phyloP scores from a whole-genome alignment of 805 yeast genomes.

The Debaryomyces tyrocola region DNA sequence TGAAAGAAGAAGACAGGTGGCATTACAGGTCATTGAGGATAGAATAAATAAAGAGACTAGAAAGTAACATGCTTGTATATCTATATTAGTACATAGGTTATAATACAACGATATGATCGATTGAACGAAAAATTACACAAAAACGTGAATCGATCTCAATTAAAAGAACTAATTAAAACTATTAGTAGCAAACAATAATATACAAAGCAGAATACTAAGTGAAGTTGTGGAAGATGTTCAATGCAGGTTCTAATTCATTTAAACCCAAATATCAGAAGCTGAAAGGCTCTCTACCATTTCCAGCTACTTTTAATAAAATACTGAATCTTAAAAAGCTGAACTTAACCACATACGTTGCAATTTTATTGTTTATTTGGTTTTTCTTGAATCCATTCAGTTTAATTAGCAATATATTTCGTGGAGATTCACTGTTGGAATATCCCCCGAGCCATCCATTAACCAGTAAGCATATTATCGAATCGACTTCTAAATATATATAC shows the following conservation, averaged over 20 bases:
- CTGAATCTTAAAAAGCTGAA: slow-evolving; percentile 14
- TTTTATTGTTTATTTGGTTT: slow-evolving; percentile 17
- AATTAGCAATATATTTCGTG: slow-evolving; percentile 6
- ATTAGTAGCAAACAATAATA: neutral
- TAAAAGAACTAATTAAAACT: neutral
- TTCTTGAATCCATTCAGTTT: slow-evolving; percentile 21
- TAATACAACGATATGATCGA: neutral
- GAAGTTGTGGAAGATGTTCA: slow-evolving; percentile 2
- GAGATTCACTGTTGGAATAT: slow-evolving; percentile 14
- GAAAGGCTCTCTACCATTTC: slow-evolving; percentile 26
- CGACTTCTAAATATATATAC: slow-evolving; percentile 56
- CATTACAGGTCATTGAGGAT: slow-evolving; percentile 72
- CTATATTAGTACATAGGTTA: neutral
- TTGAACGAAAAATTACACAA: slow-evolving; percentile 6
- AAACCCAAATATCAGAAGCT: slow-evolving; percentile 26
- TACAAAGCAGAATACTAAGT: neutral
- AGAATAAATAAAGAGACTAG: slow-evolving; percentile 39
- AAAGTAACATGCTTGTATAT: neutral
- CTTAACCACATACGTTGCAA: slow-evolving; percentile 9
- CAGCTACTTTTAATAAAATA: slow-evolving; percentile 25
- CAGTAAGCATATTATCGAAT: slow-evolving; percentile 34
- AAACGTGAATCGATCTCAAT: neutral
- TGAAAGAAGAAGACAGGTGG: slow-evolving; percentile 76
- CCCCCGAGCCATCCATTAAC: slow-evolving; percentile 36
- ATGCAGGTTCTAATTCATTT: slow-evolving; percentile 14